Evolutionary conservation across 306 rosid species (phyloP).

Genomic region (Dicorynia guianensis): DNA sequence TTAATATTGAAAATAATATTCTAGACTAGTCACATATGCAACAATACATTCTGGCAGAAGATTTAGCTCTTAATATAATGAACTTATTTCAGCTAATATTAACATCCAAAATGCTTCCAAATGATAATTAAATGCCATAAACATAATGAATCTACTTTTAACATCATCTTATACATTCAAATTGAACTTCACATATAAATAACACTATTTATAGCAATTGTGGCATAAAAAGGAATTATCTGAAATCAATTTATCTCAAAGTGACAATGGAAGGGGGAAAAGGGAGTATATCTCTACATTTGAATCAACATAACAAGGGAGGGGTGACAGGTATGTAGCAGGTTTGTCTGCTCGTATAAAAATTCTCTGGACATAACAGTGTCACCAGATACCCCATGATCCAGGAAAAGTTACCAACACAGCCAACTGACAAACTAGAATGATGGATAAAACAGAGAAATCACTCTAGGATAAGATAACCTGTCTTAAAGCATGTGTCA

Average conservation of each 20-base stretch:
- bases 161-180: conserved; percentile 14
- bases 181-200: conserved; percentile 28
- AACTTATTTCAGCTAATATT: conserved; percentile 12
- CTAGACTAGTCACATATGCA: conserved; percentile 30
- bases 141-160: conserved; percentile 15
- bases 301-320: background rate
- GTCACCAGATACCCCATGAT: background rate
- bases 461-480: conserved; percentile 44
- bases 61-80: conserved; percentile 30
- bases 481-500: conserved; percentile 87
- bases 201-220: background rate
- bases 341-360: background rate
- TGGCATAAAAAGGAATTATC: background rate
- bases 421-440: conserved; percentile 22
- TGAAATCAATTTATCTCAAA: conserved; percentile 20
- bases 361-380: background rate
- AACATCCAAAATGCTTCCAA: conserved; percentile 5
- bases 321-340: too few relatives aligned
- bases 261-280: conserved; percentile 13
- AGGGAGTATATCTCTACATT: conserved; percentile 1
- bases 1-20: conserved; percentile 20
- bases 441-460: conserved; percentile 8
- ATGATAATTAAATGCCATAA: conserved; percentile 18
- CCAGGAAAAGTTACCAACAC: conserved; percentile 28
- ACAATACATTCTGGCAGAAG: conserved; percentile 2